Evolutionary conservation across 768 basidiomycete species (phyloP), one percentile per base, ranked within the genome.

Genomic region (Mycena pura): DNA sequence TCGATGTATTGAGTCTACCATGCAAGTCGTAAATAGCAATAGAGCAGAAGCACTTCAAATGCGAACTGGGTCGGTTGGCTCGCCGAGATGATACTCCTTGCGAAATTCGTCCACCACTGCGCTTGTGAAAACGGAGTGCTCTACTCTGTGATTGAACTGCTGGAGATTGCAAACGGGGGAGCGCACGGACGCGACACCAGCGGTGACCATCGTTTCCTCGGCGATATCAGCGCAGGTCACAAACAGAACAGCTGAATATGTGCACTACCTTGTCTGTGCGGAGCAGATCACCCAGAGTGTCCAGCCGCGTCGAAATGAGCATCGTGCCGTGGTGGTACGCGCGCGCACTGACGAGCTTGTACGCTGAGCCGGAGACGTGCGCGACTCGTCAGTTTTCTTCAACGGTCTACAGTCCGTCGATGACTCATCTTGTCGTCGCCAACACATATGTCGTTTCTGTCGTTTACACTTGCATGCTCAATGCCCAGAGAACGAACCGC

Each of bases 271-370:
- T 90, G 53, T 83, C 77, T 0, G 82, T 80, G 13, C 79, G 85
- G 47, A 99, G 78, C 10, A 94, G 75, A 62, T 90, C 85, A 0
- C 92, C 90, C 8, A 99, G 77, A 6, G 84, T 81, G 31, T 83
- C 79, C 27, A 98, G 82, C 44, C 82, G 77, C 3, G 95, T 94
- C 8, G 92, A 89, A 21, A 99, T 91, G 25, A 99, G 85, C 97
- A 99, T 99, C 15, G 97, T 99, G 0, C 97, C 97, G 68, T 99
- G 97, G 68, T 99, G 96, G 76, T 98, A 99, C 7, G 95, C 95
- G 27, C 97, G 82, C 51, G 87, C 86, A 66, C 87, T 91, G 41
- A 91, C 89, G 55, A 99, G 92, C 77, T 97, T 98, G 78, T 97
- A 99, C 11, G 97, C 97, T 9, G 95, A 98, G 39, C 97, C 97